Evolutionary conservation across 805 yeast genomes (phyloP), one percentile per base, ranked within the genome.

Genomic region (Kuraishia molischiana): DNA sequence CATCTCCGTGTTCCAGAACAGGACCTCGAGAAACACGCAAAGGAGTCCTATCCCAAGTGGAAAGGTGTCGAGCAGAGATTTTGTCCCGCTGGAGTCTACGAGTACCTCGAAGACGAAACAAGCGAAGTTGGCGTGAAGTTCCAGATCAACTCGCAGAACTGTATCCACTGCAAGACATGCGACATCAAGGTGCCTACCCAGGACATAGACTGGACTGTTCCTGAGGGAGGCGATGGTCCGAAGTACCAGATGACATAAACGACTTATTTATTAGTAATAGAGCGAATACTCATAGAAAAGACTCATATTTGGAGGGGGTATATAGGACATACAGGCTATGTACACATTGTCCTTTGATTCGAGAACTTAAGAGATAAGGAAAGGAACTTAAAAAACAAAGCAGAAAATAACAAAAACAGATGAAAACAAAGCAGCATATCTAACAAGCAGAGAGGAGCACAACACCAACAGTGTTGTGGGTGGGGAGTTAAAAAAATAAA

Each of bases 211-310:
- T 92, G 98, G 98, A 74, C 79, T 10, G 95, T 86, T n/a, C 98
- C 98, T 5, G 97, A 92, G 65, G 97, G 98, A 43, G 97, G 97
- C 22, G 98, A 84, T 58, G 98, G 98, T 11, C 98, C 98, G 40
- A 92, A 92, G 59, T 92, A 92, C 58, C 79, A 80, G 57, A 75
- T 85, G 79, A 80, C 95, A 5, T 58, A 28, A 14, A 22, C 26
- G 11, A n/a, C n/a, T n/a, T 22, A 22, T 22, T 22, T 22, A 22
- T 22, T 22, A 22, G 8, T 22, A 22, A n/a, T n/a, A n/a, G n/a
- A n/a, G n/a, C n/a, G n/a, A n/a, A n/a, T n/a, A n/a, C n/a, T n/a
- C n/a, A n/a, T n/a, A n/a, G n/a, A n/a, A n/a, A n/a, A n/a, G n/a
- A n/a, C n/a, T n/a, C n/a, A n/a, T n/a, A n/a, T n/a, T n/a, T n/a